Conservation (phyloP, 129 eudicot genomes). For the Scalesia atractyloides region DNA sequence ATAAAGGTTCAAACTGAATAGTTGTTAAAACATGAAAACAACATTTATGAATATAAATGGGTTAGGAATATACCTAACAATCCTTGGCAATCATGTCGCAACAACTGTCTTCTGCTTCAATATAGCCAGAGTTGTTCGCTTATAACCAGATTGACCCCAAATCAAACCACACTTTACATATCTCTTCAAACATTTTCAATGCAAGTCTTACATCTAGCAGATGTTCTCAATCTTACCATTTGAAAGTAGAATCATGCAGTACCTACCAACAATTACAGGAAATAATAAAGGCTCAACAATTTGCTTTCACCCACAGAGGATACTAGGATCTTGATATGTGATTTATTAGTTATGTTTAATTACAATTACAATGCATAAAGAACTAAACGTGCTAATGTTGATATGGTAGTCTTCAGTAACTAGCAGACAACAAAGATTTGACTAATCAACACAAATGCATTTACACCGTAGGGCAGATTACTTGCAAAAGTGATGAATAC, state of each 20-base stretch:
- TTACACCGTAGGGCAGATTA: not conserved
- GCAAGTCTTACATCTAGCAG: not conserved
- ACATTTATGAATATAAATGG: constrained; percentile 4
- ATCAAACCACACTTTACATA: not conserved
- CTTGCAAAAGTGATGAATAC: not conserved
- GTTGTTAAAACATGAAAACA: not conserved
- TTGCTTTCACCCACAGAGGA: not conserved
- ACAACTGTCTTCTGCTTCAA: constrained; percentile 1
- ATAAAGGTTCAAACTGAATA: not conserved
- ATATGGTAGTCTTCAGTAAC: not conserved
- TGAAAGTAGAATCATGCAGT: not conserved
- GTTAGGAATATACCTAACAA: constrained; percentile 6
- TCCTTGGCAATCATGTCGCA: constrained; percentile 7
- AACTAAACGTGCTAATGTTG: not conserved
- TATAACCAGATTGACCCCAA: constrained; percentile 1
- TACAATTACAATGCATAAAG: not conserved
- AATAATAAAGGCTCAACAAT: not conserved
- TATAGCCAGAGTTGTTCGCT: not conserved
- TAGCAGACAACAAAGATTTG: not conserved
- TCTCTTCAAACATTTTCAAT: not conserved
- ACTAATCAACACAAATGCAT: not conserved
- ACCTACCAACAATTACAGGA: not conserved
- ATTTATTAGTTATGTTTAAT: not conserved
- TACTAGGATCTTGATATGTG: constrained; percentile 1
- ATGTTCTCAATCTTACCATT: not conserved